A percentile compares a stretch with the other conserved stretches of the same genome.
These are phyloP conservation scores for Diaporthe australafricana DNA, from an alignment of 2,329 filamentous ascomycete species.

Conservation along the genomic window DNA sequence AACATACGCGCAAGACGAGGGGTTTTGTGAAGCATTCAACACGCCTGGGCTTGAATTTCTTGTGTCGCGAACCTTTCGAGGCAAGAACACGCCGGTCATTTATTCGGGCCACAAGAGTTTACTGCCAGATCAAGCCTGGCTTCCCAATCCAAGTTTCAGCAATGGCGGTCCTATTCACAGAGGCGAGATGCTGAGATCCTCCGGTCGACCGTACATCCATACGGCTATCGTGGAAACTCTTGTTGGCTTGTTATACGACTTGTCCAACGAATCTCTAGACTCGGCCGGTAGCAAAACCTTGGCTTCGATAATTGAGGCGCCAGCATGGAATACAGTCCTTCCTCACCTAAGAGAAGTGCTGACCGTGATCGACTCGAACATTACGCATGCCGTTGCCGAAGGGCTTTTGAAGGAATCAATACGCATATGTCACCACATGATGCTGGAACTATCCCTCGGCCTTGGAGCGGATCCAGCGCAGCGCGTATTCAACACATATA, in stretches of 20 bases:
- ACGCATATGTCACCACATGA: rapidly evolving
- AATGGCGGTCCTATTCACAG: neutral
- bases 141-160: rapidly evolving
- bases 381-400: neutral
- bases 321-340: neutral
- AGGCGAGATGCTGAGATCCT: neutral
- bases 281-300: rapidly evolving
- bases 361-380: neutral
- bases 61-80: neutral
- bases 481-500: neutral
- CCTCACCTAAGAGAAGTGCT: neutral
- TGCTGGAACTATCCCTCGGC: neutral
- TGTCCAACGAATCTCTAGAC: neutral
- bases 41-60: no score
- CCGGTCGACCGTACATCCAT: neutral
- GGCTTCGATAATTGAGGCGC: neutral
- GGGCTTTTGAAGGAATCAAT: neutral
- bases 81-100: neutral
- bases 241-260: neutral
- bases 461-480: neutral
- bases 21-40: neutral
- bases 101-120: rapidly evolving
- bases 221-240: neutral
- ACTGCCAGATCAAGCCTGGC: neutral
- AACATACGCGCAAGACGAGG: neutral